Conservation (phyloP, 106 monocot species). For the Chionographis japonica region DNA sequence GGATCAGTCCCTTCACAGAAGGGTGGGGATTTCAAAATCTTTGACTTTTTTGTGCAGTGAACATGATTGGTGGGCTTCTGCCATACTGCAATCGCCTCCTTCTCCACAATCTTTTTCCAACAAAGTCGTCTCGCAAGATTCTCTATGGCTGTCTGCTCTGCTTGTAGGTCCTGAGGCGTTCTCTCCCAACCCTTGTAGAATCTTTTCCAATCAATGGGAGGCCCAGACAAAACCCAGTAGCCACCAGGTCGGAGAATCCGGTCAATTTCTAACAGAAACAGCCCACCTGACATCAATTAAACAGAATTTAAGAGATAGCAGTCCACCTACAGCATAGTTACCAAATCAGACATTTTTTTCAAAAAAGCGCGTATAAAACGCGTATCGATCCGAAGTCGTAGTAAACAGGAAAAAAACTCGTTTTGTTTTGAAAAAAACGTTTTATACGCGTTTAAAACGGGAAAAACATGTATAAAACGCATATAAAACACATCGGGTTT, state of each 20-base stretch:
- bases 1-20: conserved; percentile 28
- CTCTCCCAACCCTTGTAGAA: conserved; percentile 32
- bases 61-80: conserved; percentile 35
- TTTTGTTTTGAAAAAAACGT: no score
- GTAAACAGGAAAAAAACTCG: no score
- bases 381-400: no score
- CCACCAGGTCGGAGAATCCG: conserved; percentile 40
- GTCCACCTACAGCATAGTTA: not conserved
- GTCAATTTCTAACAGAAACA: conserved; percentile 39
- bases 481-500: no score
- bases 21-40: conserved; percentile 13
- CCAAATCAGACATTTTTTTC: no score
- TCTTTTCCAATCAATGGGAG: conserved; percentile 38
- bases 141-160: conserved; percentile 39
- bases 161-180: conserved; percentile 23
- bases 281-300: conserved; percentile 21
- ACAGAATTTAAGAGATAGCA: conserved; percentile 6
- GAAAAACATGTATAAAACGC: no score
- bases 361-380: no score
- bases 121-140: conserved; percentile 28
- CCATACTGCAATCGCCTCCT: conserved; percentile 35
- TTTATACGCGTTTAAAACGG: no score
- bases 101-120: conserved; percentile 37
- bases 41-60: conserved; percentile 26
- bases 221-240: conserved; percentile 45